Evolutionary conservation across 192 early-diverging fungal species (phyloP).

Genomic region (Endogone sp.): DNA sequence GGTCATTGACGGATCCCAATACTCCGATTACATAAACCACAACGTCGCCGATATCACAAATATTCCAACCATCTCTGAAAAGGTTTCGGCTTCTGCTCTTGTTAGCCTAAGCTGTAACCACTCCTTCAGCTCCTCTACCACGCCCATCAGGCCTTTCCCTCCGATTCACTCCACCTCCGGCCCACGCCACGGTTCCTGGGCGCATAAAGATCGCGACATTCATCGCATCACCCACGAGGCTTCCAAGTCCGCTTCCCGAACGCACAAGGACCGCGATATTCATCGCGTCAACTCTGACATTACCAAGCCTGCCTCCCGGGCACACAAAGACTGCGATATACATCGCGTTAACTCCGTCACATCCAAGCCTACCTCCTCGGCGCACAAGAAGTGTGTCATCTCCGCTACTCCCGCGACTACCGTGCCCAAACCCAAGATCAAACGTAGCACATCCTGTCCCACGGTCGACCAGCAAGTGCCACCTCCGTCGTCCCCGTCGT

Average conservation of each 20-base stretch:
- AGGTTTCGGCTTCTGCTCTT: background rate
- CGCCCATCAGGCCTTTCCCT: background rate
- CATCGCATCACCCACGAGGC: too few species aligned
- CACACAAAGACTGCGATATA: background rate
- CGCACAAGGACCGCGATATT: background rate
- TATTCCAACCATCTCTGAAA: background rate
- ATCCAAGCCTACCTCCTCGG: background rate
- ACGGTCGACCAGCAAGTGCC: background rate
- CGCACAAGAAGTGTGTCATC: background rate
- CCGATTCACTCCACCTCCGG: background rate
- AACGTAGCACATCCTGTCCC: background rate
- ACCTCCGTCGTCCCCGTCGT: too few species aligned
- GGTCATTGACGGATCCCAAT: background rate
- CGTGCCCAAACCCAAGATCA: background rate
- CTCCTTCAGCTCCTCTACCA: background rate
- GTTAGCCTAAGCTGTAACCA: background rate
- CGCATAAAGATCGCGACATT: background rate
- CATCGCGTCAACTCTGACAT: background rate
- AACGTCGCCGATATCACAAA: background rate
- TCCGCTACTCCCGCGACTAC: too few species aligned
- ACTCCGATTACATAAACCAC: too few species aligned
- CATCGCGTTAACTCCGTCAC: background rate
- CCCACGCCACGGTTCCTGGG: background rate
- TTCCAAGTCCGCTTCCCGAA: background rate
- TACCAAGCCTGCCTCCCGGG: background rate